Evolutionary conservation across 192 early-diverging fungal genomes (phyloP).

Genomic region (Hyaloraphidium curvatum): DNA sequence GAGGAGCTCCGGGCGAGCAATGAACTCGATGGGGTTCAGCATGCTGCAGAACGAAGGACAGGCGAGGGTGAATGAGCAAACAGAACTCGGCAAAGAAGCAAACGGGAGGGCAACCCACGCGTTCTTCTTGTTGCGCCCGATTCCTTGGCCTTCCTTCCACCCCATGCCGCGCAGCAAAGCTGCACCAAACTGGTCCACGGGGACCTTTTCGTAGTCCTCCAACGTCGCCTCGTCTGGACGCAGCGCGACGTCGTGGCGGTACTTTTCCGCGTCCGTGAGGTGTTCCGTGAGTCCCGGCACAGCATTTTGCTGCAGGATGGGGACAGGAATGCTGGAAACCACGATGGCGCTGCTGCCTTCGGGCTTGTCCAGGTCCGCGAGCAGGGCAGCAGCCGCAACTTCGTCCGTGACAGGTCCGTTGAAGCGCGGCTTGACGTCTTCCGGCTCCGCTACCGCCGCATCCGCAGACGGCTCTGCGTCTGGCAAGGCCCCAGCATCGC

Average conservation of each 20-base stretch:
- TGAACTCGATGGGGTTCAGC: background rate
- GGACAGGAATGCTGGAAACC: conserved; percentile 10
- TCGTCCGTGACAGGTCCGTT: too few species aligned
- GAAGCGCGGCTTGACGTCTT: too few species aligned
- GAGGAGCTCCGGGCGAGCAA: conserved; percentile 44
- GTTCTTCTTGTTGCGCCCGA: conserved; percentile 24
- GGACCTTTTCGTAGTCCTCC: conserved; percentile 63
- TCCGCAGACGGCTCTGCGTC: conserved; percentile 3
- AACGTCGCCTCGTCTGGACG: conserved; percentile 43
- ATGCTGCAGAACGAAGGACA: too few species aligned
- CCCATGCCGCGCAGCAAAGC: conserved; percentile 81
- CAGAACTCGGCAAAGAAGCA: too few species aligned
- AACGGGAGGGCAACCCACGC: background rate
- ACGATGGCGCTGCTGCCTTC: too few species aligned
- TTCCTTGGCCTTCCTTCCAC: conserved; percentile 49
- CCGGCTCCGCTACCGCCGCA: too few species aligned
- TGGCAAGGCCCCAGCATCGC: background rate
- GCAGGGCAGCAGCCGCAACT: too few species aligned
- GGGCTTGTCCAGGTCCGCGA: too few species aligned
- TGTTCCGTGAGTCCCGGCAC: conserved; percentile 21
- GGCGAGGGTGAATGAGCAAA: too few species aligned
- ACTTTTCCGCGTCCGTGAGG: conserved; percentile 30
- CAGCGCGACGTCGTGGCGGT: conserved; percentile 34
- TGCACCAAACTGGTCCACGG: conserved; percentile 74
- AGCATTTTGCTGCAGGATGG: conserved; percentile 21